Evolutionary conservation across 345 rosid species (phyloP).

Genomic region (Stellera chamaejasme): DNA sequence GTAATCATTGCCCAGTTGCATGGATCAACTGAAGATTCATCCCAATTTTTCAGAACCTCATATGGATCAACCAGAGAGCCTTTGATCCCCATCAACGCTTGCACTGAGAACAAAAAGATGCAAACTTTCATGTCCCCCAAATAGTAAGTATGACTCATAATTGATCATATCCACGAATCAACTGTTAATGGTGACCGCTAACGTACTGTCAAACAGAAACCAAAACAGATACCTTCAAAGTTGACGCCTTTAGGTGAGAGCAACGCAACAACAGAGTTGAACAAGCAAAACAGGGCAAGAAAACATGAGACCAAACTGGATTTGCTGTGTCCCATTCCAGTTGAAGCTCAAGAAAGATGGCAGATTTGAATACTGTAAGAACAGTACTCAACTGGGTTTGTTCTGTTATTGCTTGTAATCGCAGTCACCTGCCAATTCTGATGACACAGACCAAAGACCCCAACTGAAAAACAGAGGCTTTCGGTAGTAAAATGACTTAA

Average conservation of each 20-base stretch:
- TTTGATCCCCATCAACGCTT: conserved; percentile 63
- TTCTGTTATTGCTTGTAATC: conserved; percentile 12
- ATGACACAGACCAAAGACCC: conserved; percentile 23
- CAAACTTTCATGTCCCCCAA: too few relatives aligned
- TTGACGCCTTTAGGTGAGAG: conserved; percentile 79
- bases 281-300: conserved; percentile 27
- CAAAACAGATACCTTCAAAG: conserved; percentile 58
- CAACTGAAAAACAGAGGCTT: conserved; percentile 17
- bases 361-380: not conserved
- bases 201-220: not conserved
- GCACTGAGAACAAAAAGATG: conserved; percentile 31
- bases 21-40: conserved; percentile 73
- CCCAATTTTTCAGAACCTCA: conserved; percentile 62
- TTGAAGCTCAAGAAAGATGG: conserved; percentile 6
- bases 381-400: conserved; percentile 17
- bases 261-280: conserved; percentile 41
- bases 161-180: not conserved
- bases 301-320: conserved; percentile 18
- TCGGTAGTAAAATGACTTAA: conserved; percentile 9
- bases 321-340: conserved; percentile 30
- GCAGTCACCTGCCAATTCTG: conserved; percentile 22
- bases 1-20: conserved; percentile 77
- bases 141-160: not conserved
- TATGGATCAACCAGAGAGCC: conserved; percentile 50
- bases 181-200: not conserved